Evolutionary conservation across 495 filamentous ascomycete species (phyloP), one percentile per base, ranked within the genome.

Genomic region (Stereocaulon alpinum): DNA sequence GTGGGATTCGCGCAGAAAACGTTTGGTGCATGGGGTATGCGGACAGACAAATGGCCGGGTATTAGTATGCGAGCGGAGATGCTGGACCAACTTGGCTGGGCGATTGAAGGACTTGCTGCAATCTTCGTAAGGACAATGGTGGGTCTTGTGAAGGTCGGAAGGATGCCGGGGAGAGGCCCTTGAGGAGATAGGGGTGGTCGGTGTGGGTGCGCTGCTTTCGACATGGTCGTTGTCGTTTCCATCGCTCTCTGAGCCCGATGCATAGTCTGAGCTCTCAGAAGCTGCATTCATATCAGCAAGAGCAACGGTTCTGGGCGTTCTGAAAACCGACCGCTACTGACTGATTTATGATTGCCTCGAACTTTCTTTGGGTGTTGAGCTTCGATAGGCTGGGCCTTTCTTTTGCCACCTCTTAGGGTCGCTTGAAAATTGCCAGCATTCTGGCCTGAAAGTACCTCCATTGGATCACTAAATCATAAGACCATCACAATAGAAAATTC

Each of bases 71-170:
- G 85, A 86, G 45, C 87, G 76, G 3, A 89, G 66, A 66, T 96
- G 91, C 47, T 86, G 80, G n/a, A 82, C 76, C 2, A 96, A 79
- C 40, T 87, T 81, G n/a, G 81, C 83, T 2, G 87, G 89, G 1
- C 91, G 83, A 69, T 93, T 92, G 80, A 91, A 96, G n/a, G 84
- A 81, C 71, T 90, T 91, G 27, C 71, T 68, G 67, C 91, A 96
- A 41, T 78, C 81, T 18, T 82, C 77, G 63, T 80, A 81, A 4
- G 81, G 78, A 71, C 91, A 96, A 43, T 69, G 71, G 64, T 86
- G 82, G 22, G 80, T 88, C 72, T 92, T 93, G 52, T 82, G 74
- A 10, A 60, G 45, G 58, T 88, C 82, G 4, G 84, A 88, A 37
- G 86, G 86, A 65, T 77, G 80, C 6, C 60, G 61, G 50, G 63